Conservation (phyloP, 2,329 filamentous ascomycete genomes). For the Pseudogymnoascus sp. region DNA sequence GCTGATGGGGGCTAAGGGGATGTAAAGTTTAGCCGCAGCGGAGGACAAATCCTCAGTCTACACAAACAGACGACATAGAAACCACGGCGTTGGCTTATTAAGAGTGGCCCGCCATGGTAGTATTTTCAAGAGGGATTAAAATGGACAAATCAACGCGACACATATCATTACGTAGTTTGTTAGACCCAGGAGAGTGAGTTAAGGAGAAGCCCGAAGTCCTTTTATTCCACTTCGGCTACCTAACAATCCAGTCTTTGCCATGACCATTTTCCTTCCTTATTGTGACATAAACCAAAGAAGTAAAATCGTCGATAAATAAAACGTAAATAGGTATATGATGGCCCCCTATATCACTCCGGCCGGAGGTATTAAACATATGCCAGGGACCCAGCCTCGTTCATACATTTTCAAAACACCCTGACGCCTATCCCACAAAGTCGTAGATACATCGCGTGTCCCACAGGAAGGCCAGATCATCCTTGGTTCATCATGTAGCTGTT, state of each 20-base stretch:
- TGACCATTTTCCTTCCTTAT: not conserved
- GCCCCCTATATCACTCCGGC: not conserved
- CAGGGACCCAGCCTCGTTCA: not conserved
- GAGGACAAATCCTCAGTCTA: not conserved
- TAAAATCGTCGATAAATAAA: not conserved
- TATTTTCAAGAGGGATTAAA: not conserved
- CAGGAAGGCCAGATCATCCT: not conserved
- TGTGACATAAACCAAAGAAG: not conserved
- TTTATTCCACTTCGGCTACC: not conserved
- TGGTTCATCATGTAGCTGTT: conserved; percentile 6
- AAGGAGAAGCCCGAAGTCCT: not conserved
- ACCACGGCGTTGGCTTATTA: not conserved
- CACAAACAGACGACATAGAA: not conserved
- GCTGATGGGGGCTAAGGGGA: not conserved
- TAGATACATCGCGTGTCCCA: not conserved
- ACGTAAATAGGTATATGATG: not conserved
- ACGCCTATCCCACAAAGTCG: conserved; percentile 1
- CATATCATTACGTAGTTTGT: not conserved
- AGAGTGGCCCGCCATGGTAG: not conserved
- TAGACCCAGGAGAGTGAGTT: not conserved
- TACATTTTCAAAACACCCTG: not conserved
- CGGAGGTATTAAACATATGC: not conserved
- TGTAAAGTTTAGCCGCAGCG: not conserved
- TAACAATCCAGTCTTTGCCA: not conserved
- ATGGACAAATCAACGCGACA: not conserved